Base-by-base conservation (phyloP, 306 rosid species). In the Lathyrus tuberosus region DNA sequence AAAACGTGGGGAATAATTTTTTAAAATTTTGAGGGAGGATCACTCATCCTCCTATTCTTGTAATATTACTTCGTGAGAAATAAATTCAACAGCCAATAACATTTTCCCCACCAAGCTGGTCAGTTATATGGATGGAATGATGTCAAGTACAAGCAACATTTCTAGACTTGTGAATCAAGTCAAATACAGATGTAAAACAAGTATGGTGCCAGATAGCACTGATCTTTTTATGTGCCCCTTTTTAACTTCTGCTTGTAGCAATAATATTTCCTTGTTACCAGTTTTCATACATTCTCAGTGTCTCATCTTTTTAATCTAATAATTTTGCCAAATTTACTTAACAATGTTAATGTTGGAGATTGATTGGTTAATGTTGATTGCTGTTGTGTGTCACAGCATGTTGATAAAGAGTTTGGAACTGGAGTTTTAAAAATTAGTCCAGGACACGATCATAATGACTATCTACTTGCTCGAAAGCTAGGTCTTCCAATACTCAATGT, bases 391-490 rank as follows among this genome's bases (percentile, higher is more conserved):
- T 79, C 69, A 51, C 86, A 90, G 98, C 82, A 73, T 54, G 98
- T 93, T 76, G 98, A 90, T 62, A 90, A 51, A 78, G 98, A 93
- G 64, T 93, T 93, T 70, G 98, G 98, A 65, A 93, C 98, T 72
- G 97, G 98, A 64, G 90, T 93, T 56, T 71, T 93, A 82, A 93
- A 93, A 84, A 90, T 93, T 75, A 93, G 98, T 80, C 98, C 98
- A 46, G 98, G 98, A 56, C 98, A 93, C 82, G 98, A 93, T 85
- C 96, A 90, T 79, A 86, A 90, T 85, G 98, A 93, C 76, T 93
- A 93, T 72, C 72, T 86, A 41, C 88, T 93, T 62, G 98, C 98
- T 70, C 87, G 93, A 68, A 93, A 93, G 86, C 90, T 93, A 59
- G 98, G 98, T 79, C 96, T 93, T 67, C 98, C 98, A 20, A 90